Evolutionary conservation across 2,329 filamentous ascomycete species (phyloP).

Genomic region (Venturia oleaginea): DNA sequence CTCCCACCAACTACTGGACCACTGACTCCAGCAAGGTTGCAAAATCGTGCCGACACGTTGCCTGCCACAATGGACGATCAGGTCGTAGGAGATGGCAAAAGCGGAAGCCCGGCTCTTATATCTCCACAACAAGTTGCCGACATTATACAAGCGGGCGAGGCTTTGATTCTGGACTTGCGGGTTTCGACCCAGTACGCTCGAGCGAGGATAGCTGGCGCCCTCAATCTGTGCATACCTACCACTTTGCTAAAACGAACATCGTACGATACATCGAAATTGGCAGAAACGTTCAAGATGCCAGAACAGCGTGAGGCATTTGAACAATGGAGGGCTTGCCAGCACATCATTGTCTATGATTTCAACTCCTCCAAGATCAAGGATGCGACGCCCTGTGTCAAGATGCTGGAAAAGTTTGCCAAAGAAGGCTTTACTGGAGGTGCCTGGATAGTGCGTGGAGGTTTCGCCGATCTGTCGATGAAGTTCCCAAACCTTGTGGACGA

Average conservation of each 20-base stretch:
- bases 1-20: constrained; percentile 20
- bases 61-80: constrained; percentile 26
- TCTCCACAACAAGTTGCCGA: constrained; percentile 41
- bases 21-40: constrained; percentile 14
- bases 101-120: constrained; percentile 30
- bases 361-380: constrained; percentile 71
- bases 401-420: constrained; percentile 82
- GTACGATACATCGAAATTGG: constrained; percentile 79
- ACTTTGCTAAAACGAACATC: constrained; percentile 85
- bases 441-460: constrained; percentile 74
- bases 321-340: constrained; percentile 62
- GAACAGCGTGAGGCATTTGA: constrained; percentile 64
- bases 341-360: constrained; percentile 82
- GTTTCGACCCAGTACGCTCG: constrained; percentile 74
- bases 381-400: constrained; percentile 70
- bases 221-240: constrained; percentile 92
- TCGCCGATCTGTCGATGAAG: constrained; percentile 59
- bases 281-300: constrained; percentile 72
- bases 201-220: constrained; percentile 65
- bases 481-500: constrained; percentile 51
- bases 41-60: constrained; percentile 38
- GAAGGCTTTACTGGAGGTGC: constrained; percentile 71
- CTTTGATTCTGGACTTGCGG: constrained; percentile 75
- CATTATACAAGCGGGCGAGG: constrained; percentile 40
- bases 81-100: constrained; percentile 20